Base-by-base conservation (phyloP, 805 yeast genomes). In the Nakazawaea ishiwadae region DNA sequence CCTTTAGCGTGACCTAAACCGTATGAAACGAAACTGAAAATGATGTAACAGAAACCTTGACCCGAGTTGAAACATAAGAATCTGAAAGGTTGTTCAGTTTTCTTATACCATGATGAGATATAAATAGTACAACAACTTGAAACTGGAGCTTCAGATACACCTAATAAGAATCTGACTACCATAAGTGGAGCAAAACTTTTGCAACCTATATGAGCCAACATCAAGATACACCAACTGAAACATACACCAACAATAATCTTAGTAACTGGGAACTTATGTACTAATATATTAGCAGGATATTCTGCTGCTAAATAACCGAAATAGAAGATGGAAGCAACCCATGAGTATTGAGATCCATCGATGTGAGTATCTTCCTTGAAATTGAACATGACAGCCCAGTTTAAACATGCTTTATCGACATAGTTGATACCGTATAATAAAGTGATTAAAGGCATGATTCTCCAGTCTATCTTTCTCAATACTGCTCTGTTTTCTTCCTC, bases 271-370 rank as follows among this genome's bases (percentile, higher is more conserved):
- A 57, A 51, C 32, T 50, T 61, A 44, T 64, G 71, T 31, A 64
- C 50, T 12, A 58, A 16, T 26, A 54, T 50, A 33, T 48, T 61
- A 35, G 75, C 70, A 2, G 82, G 81, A 39, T 73, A 61, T 48
- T 78, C 81, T 49, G 75, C 76, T 12, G 65, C 66, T 35, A 83
- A 56, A 54, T 82, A 83, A 1, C 87, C 90, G 31, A 81, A 55
- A 51, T 79, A 79, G 49, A 79, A 80, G 7, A 77, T 69, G 1
- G 81, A 68, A n/a, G 81, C 76, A 12, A 71, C 59, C 80, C 84
- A 75, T 37, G 75, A 56, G 51, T 75, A 71, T 53, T 66, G 60
- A 42, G 62, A 60, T 6, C 76, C 73, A n/a, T 46, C 45, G 55
- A 74, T 58, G 21, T 63, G 42, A 18, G 58, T 58, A 50, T 69